Base-by-base conservation (phyloP, 2,329 filamentous ascomycete species). In the Aureobasidium sp. region DNA sequence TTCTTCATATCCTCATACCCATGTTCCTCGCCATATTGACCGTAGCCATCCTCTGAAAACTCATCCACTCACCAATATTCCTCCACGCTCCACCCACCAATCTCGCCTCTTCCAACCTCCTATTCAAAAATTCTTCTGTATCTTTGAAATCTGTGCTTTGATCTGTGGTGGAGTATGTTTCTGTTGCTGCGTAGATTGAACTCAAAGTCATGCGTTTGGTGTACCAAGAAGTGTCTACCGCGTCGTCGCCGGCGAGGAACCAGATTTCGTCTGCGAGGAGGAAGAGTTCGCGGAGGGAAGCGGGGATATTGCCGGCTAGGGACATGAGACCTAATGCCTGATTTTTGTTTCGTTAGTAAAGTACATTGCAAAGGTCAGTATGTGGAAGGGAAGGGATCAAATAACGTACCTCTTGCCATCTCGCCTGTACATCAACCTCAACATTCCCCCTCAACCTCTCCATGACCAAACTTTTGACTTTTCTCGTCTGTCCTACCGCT, bases 131-230 rank as follows among this genome's bases (percentile, higher is more conserved):
- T 13, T 88, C 85, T 70, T 90, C 90, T 4, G 96, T 98, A 69
- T 95, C 93, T 13, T 75, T 77, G 73, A 93, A 96, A n/a, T 88
- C 88, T 0, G 86, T 81, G 5, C 91, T 94, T 67, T 83, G 85
- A 79, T 98, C 96, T 67, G 92, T 94, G 27, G 94, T 98, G 94
- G 98, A 98, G 80, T 95, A 97, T 7, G 98, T 83, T 80, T 99
- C 96, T 65, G 91, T 78, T 7, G 80, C 79, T 1, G 93, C 93
- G 75, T 93, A 93, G n/a, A 93, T 84, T 2, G 85, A 85, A 0
- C 88, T 85, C 29, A 93, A 77, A 0, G 84, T 86, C 11, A 88
- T 84, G 4, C 91, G 85, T 76, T 91, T 92, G 2, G 90, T 90
- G 72, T 99, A 99, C 96, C 96, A 99, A 6, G 90, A 91, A 5